Percentiles rank a stretch among this genome's conserved stretches.
These are phyloP conservation scores for Botrytis pseudocinerea DNA, from an alignment of 2,329 filamentous ascomycete species.

Conservation along the genomic window DNA sequence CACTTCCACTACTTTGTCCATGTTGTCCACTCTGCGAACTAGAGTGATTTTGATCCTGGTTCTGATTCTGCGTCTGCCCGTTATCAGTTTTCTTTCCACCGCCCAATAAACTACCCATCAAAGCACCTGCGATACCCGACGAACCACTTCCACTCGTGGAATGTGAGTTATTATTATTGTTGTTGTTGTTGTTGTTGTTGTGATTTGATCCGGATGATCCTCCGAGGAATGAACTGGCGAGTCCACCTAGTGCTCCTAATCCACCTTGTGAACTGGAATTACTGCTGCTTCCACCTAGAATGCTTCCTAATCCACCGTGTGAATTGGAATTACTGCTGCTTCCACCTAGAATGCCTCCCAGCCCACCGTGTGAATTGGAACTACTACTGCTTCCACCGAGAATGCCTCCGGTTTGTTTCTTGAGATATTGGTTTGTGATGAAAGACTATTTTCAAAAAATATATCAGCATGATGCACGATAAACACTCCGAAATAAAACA, in stretches of 20 bases:
- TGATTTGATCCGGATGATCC: conserved; percentile 32
- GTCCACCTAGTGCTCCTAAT: conserved; percentile 42
- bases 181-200: conserved; percentile 18
- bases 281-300: conserved; percentile 10
- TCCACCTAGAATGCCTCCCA: conserved; percentile 27
- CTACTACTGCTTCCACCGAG: conserved; percentile 20
- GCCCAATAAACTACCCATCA: conserved; percentile 57
- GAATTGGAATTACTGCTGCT: conserved; percentile 24
- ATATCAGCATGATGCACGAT: neutral
- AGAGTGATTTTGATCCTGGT: conserved; percentile 43
- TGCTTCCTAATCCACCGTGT: conserved; percentile 30
- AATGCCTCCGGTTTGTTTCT: conserved; percentile 21
- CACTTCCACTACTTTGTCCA: conserved; percentile 29
- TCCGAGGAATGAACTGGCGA: conserved; percentile 43
- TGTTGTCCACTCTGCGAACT: conserved; percentile 39
- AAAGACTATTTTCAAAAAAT: conserved; percentile 29
- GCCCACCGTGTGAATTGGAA: conserved; percentile 31
- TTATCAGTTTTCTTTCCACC: conserved; percentile 47
- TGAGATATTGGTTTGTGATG: conserved; percentile 39
- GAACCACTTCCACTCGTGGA: conserved; percentile 34
- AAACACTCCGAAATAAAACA: neutral
- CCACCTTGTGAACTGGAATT: conserved; percentile 31
- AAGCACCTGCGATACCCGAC: conserved; percentile 43
- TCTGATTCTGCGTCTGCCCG: conserved; percentile 26
- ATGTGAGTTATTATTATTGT: conserved; percentile 34